Percentiles rank a stretch among this genome's conserved stretches.
Conservation (phyloP, 176 grass and related monocot genomes). For the Hyparrhenia diplandra region DNA sequence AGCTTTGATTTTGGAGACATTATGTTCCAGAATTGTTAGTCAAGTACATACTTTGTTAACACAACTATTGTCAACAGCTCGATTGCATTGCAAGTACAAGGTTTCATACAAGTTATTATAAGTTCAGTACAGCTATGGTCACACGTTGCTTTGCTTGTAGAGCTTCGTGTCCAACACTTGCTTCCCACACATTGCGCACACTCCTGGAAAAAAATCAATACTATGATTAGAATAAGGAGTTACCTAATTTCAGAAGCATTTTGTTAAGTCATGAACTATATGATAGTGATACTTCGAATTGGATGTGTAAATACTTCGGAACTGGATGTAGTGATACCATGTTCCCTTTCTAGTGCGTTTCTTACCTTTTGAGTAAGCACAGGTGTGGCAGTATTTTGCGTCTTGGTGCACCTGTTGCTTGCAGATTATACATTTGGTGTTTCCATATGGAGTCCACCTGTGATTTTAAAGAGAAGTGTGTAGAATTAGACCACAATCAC, state of each 20-base stretch:
- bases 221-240: conserved; percentile 2
- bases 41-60: neutral
- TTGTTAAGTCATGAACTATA: neutral
- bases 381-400: conserved; percentile 95
- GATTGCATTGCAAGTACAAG: neutral
- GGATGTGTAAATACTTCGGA: neutral
- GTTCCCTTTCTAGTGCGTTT: neutral
- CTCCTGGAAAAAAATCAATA: conserved; percentile 39
- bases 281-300: neutral
- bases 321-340: no score
- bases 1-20: neutral
- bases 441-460: conserved; percentile 96
- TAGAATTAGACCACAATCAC: neutral
- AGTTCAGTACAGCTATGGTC: neutral
- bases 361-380: conserved; percentile 94
- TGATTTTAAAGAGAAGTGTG: conserved; percentile 17
- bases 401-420: conserved; percentile 99
- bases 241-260: neutral
- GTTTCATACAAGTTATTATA: neutral
- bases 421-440: conserved; percentile 84
- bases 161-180: conserved; percentile 94
- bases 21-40: conserved; percentile 21
- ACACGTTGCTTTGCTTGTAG: conserved; percentile 98
- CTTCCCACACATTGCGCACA: conserved; percentile 96
- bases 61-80: neutral